These are phyloP conservation scores for Lasiosphaeria ovina DNA, from an alignment of 495 filamentous ascomycete species.

Conservation along the genomic window DNA sequence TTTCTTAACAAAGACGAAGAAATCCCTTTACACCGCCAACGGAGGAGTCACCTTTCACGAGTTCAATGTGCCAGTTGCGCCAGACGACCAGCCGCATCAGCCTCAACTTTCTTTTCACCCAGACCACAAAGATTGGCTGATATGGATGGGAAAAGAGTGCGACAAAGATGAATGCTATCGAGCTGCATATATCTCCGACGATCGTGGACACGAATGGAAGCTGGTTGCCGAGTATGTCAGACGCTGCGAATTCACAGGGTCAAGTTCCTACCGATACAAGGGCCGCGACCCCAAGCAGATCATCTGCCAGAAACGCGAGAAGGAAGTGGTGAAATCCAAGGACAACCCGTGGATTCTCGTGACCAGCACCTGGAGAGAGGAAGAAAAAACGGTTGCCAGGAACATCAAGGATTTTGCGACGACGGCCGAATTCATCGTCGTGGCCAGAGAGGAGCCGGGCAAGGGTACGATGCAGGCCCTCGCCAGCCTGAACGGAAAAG, in stretches of 20 bases:
- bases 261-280: slow-evolving; percentile 62
- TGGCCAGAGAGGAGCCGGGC: slow-evolving; percentile 68
- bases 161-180: slow-evolving; percentile 61
- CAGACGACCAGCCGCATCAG: slow-evolving; percentile 25
- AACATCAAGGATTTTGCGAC: slow-evolving; percentile 83
- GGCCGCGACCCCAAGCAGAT: slow-evolving; percentile 64
- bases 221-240: slow-evolving; percentile 63
- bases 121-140: slow-evolving; percentile 75
- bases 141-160: slow-evolving; percentile 76
- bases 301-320: slow-evolving; percentile 69
- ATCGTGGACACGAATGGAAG: slow-evolving; percentile 76
- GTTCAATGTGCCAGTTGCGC: slow-evolving; percentile 58
- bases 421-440: slow-evolving; percentile 93
- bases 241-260: slow-evolving; percentile 78
- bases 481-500: slow-evolving; percentile 76
- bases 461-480: slow-evolving; percentile 69
- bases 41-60: slow-evolving; percentile 64
- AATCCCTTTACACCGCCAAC: slow-evolving; percentile 75
- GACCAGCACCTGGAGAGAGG: slow-evolving; percentile 71
- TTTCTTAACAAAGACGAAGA: slow-evolving; percentile 67
- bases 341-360: slow-evolving; percentile 66
- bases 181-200: slow-evolving; percentile 66
- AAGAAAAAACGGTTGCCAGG: slow-evolving; percentile 53
- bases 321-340: slow-evolving; percentile 53
- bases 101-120: slow-evolving; percentile 71